Base-by-base conservation (phyloP, 2,329 filamentous ascomycete species). In the Alternaria atra region DNA sequence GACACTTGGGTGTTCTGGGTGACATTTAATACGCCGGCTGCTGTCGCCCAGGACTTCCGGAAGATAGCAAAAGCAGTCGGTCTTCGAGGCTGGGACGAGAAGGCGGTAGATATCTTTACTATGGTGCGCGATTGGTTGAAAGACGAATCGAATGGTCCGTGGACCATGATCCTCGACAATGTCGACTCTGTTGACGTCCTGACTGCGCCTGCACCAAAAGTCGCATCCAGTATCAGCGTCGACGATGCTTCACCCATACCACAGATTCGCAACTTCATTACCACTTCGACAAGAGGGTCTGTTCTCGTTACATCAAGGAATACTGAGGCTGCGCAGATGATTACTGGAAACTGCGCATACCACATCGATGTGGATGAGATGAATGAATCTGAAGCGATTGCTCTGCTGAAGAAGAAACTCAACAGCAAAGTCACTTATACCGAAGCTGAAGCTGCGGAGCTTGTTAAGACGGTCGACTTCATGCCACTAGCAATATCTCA, bases 131-230 rank as follows among this genome's bases (percentile, higher is more conserved):
- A 66, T 23, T 66, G 71, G 70, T 68, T 79, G 7, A 59, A 53
- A 30, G 56, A 70, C 23, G 64, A 65, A 30, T 25, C 40, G 2
- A 70, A 67, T 53, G 70, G 71, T 4, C 54, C 43, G 15, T 78
- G 74, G 75, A 47, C 77, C 5, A 58, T 79, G 40, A 66, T 79
- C 7, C 39, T 78, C 6, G 76, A 79, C 43, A 77, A 76, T 37
- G 68, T 68, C 5, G 74, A 77, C 37, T 64, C 74, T 40, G 32
- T 57, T 15, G 52, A 54, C 8, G 56, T 67, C 8, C 60, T 68
- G n/a, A 37, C 43, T 35, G 29, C n/a, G 47, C 25, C 32, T 13
- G 27, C 30, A 3, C n/a, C 53, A 5, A 35, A 42, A 20, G 23
- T 30, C 30, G 17, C 27, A 40, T 23, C 35, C 23, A 10, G 25